These are phyloP conservation scores for Oryza meyeriana DNA, from an alignment of 176 grass and related monocot genomes.

Conservation along the genomic window DNA sequence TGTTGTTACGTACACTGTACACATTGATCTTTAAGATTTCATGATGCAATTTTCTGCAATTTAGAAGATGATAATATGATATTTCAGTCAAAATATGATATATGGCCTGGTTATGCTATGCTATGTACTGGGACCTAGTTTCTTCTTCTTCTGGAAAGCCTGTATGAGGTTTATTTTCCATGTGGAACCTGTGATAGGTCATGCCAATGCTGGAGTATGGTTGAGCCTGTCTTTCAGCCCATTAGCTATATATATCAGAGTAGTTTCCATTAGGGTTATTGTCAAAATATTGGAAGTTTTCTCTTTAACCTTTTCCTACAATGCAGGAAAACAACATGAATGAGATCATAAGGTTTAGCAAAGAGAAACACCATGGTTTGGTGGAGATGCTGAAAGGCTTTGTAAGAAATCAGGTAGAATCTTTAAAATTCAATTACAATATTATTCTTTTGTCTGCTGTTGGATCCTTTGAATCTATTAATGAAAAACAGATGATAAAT, in stretches of 20 bases:
- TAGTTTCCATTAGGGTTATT: not conserved
- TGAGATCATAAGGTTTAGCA: slow-evolving; percentile 73
- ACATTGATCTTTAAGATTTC: not conserved
- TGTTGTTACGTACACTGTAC: not conserved
- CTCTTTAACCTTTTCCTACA: not conserved
- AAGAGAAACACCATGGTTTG: slow-evolving; percentile 52
- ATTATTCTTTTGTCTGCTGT: slow-evolving; percentile 7
- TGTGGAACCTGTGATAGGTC: not conserved
- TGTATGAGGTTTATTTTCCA: not conserved
- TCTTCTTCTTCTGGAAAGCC: not conserved
- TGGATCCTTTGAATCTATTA: not conserved
- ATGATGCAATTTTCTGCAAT: not conserved
- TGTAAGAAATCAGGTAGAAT: slow-evolving; percentile 68
- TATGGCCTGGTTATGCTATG: not conserved
- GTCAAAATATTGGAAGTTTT: not conserved
- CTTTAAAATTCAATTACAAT: not conserved
- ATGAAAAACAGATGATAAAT: not conserved
- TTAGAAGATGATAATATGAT: slow-evolving; percentile 3
- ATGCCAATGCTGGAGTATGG: not conserved
- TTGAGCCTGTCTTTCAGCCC: slow-evolving; percentile 1
- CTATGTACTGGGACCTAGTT: not conserved
- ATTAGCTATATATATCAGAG: not conserved
- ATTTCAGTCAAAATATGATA: no score
- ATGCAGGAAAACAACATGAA: slow-evolving; percentile 71
- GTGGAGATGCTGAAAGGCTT: slow-evolving; percentile 73